Base-by-base conservation (phyloP, 148 eudicot species). In the Camellia japonica region DNA sequence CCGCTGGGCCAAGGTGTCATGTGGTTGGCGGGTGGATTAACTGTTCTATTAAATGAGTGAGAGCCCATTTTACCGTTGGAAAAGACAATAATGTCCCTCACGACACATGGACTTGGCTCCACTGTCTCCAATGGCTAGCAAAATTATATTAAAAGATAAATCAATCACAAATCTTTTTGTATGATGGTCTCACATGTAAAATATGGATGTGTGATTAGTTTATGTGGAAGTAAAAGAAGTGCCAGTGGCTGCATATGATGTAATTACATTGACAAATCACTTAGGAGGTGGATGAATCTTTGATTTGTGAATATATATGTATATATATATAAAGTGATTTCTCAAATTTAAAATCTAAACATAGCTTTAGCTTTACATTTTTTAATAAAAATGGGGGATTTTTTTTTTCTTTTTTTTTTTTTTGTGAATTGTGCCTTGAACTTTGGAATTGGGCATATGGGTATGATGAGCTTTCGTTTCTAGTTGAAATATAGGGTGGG, bases 81-180 rank as follows among this genome's bases (percentile, higher is more conserved):
- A 73, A 56, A 55, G 76, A 56, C 76, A 60, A 41, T 41, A 73
- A 73, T 73, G 60, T 11, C 76, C 76, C 47, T 38, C 44, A 4
- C 13, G 1, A 63, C 44, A 0, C 46, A 12, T 30, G 63, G 23
- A 7, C 42, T 7, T 20, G 75, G 75, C 60, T 71, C 30, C 60
- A 66, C 44, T 41, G 70, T 16, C 70, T 66, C 23, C 20, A 65
- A n/a, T 63, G 55, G 60, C 14, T 71, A 1, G 38, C 1, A 30
- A 30, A 30, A 30, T 30, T 30, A 30, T 30, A 30, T 30, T 30
- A 30, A 30, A 30, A 30, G 38, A 30, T 30, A 30, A 30, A 30
- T 59, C 56, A 13, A 44, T 56, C 6, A 14, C 44, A 14, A 23
- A 14, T 79, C 47, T 71, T 16, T 60, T 51, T 3, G 16, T 44